These are phyloP conservation scores for Apostasia shenzhenica DNA, from an alignment of 106 monocot genomes.

Conservation along the genomic window DNA sequence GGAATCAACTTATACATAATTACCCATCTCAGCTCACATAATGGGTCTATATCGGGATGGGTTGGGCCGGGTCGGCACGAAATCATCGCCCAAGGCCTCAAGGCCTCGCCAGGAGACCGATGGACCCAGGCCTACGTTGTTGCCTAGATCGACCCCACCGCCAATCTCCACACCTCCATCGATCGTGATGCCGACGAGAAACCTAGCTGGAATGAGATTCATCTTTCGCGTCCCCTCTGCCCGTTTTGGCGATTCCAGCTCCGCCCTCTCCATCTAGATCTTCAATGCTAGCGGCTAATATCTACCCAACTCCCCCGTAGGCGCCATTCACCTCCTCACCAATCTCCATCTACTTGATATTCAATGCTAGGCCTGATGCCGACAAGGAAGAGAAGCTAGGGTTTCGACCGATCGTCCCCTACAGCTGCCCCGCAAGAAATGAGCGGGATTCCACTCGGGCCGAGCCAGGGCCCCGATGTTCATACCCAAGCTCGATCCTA, in stretches of 20 bases:
- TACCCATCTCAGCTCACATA: no score
- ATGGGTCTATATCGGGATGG: no score
- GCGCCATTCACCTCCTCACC: slow-evolving; percentile 28
- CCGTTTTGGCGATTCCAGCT: slow-evolving; percentile 4
- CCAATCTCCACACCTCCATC: slow-evolving; percentile 44
- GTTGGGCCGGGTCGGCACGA: no score
- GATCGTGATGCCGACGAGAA: slow-evolving; percentile 41
- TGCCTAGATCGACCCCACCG: slow-evolving; percentile 39
- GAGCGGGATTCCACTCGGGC: no score
- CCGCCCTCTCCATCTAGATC: slow-evolving; percentile 25
- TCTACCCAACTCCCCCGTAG: slow-evolving; percentile 32
- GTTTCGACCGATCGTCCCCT: no score
- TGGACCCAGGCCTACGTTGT: slow-evolving; percentile 47
- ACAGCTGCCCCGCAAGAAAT: no score
- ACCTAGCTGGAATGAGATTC: slow-evolving; percentile 63
- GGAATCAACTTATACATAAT: no score
- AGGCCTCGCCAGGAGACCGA: slow-evolving; percentile 20
- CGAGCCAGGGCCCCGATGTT: no score
- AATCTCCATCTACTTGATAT: slow-evolving; percentile 29
- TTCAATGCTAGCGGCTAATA: slow-evolving; percentile 21
- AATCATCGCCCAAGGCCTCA: slow-evolving; percentile 62
- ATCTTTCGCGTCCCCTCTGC: slow-evolving; percentile 14
- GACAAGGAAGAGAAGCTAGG: no score
- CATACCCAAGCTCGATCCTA: no score
- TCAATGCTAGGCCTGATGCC: neutral